These are phyloP conservation scores for Paradendryphiella salina DNA, from an alignment of 2,329 filamentous ascomycete genomes.

Conservation along the genomic window DNA sequence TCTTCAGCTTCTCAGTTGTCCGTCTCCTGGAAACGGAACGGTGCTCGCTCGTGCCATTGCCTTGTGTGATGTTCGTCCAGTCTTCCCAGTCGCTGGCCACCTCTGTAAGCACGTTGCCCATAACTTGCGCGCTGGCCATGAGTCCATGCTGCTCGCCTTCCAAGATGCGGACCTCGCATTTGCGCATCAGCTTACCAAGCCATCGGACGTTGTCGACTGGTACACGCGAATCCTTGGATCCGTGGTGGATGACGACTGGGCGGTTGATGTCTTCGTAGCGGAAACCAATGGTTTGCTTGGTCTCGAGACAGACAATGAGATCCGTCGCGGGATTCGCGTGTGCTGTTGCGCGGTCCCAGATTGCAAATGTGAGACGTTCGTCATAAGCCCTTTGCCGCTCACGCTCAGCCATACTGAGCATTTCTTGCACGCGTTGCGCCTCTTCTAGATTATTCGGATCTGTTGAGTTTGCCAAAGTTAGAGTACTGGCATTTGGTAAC, in stretches of 20 bases:
- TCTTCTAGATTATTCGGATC: conserved; percentile 37
- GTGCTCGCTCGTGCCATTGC: conserved; percentile 9
- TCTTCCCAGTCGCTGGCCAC: conserved; percentile 83
- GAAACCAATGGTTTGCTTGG: conserved; percentile 89
- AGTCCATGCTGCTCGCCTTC: conserved; percentile 92
- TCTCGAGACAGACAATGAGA: conserved; percentile 87
- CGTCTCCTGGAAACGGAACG: conserved; percentile 19
- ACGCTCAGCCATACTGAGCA: conserved; percentile 66
- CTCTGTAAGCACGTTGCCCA: conserved; percentile 93
- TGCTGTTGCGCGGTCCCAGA: conserved; percentile 90
- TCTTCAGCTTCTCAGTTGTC: conserved; percentile 23
- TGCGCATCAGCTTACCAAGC: conserved; percentile 90
- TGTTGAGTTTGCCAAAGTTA: conserved; percentile 36
- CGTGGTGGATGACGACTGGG: conserved; percentile 91
- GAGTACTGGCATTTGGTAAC: conserved; percentile 45
- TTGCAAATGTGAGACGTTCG: conserved; percentile 81
- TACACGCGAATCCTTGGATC: conserved; percentile 84
- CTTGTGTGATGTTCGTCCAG: conserved; percentile 40
- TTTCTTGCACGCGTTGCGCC: conserved; percentile 49
- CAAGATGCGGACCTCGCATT: conserved; percentile 87
- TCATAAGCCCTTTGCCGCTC: conserved; percentile 79
- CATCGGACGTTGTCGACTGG: conserved; percentile 94
- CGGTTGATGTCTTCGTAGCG: conserved; percentile 94
- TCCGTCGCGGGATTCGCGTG: conserved; percentile 94
- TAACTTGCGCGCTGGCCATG: conserved; percentile 91